Base-by-base conservation (phyloP, 805 yeast genomes). In the Vanderwaltozyma yarrowii region DNA sequence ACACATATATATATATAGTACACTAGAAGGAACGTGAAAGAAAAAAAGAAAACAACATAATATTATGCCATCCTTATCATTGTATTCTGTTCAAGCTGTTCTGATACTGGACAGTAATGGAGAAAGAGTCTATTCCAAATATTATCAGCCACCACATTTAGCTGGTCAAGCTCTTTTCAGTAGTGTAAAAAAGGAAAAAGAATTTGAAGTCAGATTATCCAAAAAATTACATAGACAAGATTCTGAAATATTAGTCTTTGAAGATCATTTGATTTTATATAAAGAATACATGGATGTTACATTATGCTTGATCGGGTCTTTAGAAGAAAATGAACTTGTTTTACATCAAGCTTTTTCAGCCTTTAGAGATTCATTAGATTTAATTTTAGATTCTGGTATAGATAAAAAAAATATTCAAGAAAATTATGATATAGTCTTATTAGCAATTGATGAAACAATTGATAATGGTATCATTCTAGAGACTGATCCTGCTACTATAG, bases 391-490 rank as follows among this genome's bases (percentile, higher is more conserved):
- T 44, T 50, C 56, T 28, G 69, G 82, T 12, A 66, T 88, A 45
- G 97, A 92, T 61, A 84, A 78, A 58, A 71, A 78, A 47, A 73
- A 88, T 3, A 65, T 89, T 33, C 73, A 78, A 51, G 95, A 84
- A 46, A 75, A 80, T 57, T 92, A 80, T 57, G 98, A 92, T 61
- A 70, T 84, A 69, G 80, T 87, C 28, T 69, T 85, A 32, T 71
- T 92, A 58, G 84, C 94, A 4, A 73, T 88, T 32, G 98, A 92
- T 60, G 97, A 92, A 63, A 73, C 94, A 9, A 69, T 92, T 35
- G 98, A 92, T 57, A 94, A 88, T 56, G 98, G 97, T 30, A 76
- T 92, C 45, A 77, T 92, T 40, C 70, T 92, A 49, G 96, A 92
- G 60, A 80, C 87, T 20, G 96, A 92, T 53, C 78, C 94, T 5